phyloP scores from a whole-genome alignment of 371 early-diverging fungal genomes.

The Actinomortierella wolfii region DNA sequence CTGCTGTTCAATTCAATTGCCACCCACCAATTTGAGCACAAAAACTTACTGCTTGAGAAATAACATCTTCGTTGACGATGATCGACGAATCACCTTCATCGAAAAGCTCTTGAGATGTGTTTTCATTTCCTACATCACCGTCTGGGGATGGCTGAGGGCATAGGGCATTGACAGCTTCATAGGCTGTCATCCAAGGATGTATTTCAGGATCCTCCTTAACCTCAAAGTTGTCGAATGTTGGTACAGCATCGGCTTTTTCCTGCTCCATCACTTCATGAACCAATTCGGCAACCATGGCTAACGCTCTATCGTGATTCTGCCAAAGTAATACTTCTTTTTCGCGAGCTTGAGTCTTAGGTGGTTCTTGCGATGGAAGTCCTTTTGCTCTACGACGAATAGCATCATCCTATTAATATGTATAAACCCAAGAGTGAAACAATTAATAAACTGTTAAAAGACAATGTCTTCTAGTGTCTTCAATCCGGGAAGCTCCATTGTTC shows the following conservation, averaged over 20 bases:
- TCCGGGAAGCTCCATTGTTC: too few relatives aligned
- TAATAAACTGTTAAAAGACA: too few relatives aligned
- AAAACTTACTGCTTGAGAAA: conserved; percentile 33
- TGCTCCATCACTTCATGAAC: conserved; percentile 26
- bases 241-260: conserved; percentile 17
- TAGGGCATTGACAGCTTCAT: conserved; percentile 23
- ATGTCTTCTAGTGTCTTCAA: too few relatives aligned
- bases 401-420: conserved; percentile 47
- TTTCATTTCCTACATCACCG: conserved; percentile 3
- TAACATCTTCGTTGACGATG: conserved; percentile 28
- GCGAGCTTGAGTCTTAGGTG: conserved; percentile 29
- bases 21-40: too few relatives aligned
- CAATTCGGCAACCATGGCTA: conserved; percentile 26
- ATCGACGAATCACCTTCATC: conserved; percentile 31
- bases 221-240: conserved; percentile 15
- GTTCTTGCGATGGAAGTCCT: conserved; percentile 36
- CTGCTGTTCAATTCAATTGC: too few relatives aligned
- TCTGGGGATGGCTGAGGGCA: conserved; percentile 14
- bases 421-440: too few relatives aligned
- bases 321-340: conserved; percentile 26
- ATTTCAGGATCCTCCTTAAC: conserved; percentile 16
- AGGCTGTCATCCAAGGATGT: conserved; percentile 19
- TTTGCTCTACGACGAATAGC: conserved; percentile 37
- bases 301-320: conserved; percentile 30
- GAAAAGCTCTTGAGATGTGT: conserved; percentile 4